Percentiles rank a stretch among this genome's conserved stretches.
Evolutionary conservation across 2,329 filamentous ascomycete species (phyloP).

Genomic region (Ophiostoma tasmaniense): DNA sequence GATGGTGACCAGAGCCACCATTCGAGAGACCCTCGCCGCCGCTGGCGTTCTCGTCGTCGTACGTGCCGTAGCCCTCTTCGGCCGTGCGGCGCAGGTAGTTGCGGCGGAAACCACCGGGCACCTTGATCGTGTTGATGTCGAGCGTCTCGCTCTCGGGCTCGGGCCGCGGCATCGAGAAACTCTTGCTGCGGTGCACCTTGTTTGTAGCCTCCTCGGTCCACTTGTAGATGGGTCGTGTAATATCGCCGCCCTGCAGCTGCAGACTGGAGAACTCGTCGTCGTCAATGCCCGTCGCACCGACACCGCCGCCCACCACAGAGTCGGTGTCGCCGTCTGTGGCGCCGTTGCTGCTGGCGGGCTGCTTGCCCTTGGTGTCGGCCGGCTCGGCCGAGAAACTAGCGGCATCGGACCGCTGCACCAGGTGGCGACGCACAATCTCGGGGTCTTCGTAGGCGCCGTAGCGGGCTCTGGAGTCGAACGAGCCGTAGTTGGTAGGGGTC

Average conservation of each 20-base stretch:
- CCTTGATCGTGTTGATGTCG: constrained; percentile 82
- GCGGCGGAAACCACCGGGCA: constrained; percentile 86
- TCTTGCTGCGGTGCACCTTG: constrained; percentile 71
- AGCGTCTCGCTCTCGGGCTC: constrained; percentile 71
- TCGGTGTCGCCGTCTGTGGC: constrained; percentile 12
- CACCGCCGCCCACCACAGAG: constrained; percentile 6
- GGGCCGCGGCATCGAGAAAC: constrained; percentile 70
- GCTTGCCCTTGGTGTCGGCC: constrained; percentile 46
- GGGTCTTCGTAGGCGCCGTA: constrained; percentile 70
- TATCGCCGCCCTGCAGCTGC: constrained; percentile 85
- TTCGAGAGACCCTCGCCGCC: constrained; percentile 26
- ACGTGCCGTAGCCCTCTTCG: constrained; percentile 34
- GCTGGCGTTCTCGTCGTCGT: constrained; percentile 30
- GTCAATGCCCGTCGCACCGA: constrained; percentile 30
- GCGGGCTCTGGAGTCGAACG: constrained; percentile 63
- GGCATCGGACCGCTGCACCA: constrained; percentile 59
- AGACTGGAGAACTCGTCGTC: constrained; percentile 90
- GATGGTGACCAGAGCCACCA: background rate
- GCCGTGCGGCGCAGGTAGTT: constrained; percentile 75
- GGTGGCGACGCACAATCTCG: constrained; percentile 81
- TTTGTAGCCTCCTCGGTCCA: constrained; percentile 85
- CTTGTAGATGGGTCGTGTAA: constrained; percentile 89
- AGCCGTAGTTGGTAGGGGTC: constrained; percentile 71
- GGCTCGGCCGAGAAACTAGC: constrained; percentile 44
- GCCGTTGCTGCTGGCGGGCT: constrained; percentile 28